Conservation (phyloP, 1,284 basidiomycete species). For the Chiua sp. region DNA sequence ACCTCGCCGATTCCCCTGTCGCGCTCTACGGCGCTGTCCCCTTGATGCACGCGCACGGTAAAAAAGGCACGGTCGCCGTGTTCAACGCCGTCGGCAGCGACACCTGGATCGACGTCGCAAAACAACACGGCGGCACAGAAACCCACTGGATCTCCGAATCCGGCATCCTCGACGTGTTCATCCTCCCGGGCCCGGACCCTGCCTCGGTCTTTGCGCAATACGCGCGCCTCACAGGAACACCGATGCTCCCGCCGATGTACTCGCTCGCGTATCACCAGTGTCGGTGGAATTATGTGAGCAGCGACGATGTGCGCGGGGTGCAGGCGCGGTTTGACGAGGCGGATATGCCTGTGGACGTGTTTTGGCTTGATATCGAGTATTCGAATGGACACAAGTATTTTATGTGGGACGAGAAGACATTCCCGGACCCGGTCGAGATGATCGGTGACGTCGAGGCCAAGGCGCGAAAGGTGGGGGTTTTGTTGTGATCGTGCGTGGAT, state of each 20-base stretch:
- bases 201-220: slow-evolving; percentile 88
- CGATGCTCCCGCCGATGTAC: slow-evolving; percentile 90
- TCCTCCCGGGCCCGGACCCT: slow-evolving; percentile 90
- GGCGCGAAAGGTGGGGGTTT: slow-evolving; percentile 77
- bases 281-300: slow-evolving; percentile 97
- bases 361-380: slow-evolving; percentile 99
- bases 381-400: slow-evolving; percentile 96
- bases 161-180: slow-evolving; percentile 93
- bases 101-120: slow-evolving; percentile 93
- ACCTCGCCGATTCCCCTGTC: slow-evolving; percentile 90
- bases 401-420: slow-evolving; percentile 92
- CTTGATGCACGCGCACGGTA: slow-evolving; percentile 91
- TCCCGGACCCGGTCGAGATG: slow-evolving; percentile 97
- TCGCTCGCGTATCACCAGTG: slow-evolving; percentile 97
- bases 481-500: background rate
- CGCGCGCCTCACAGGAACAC: slow-evolving; percentile 83
- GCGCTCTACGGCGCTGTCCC: slow-evolving; percentile 94
- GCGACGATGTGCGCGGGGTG: slow-evolving; percentile 89
- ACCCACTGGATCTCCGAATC: slow-evolving; percentile 99
- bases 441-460: slow-evolving; percentile 84
- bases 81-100: slow-evolving; percentile 94
- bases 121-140: slow-evolving; percentile 52
- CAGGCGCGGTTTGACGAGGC: slow-evolving; percentile 90
- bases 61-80: slow-evolving; percentile 85
- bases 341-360: slow-evolving; percentile 95